These are phyloP conservation scores for Astragalus glycyphyllos DNA, from an alignment of 306 rosid genomes.

Conservation along the genomic window DNA sequence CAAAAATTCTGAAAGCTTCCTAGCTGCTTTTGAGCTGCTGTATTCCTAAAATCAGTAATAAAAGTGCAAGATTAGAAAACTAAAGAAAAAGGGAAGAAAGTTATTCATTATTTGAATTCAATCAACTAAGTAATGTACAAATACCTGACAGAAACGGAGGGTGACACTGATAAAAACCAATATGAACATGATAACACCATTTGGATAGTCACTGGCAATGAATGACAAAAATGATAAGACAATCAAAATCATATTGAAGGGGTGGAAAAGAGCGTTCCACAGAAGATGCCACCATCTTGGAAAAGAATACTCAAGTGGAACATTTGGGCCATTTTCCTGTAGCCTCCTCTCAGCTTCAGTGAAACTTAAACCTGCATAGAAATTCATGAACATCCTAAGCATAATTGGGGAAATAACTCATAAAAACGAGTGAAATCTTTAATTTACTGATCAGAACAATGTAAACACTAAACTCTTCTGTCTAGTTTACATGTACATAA, in stretches of 20 bases:
- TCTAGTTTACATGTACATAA: conserved; percentile 2
- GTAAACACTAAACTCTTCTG: background rate
- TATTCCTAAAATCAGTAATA: conserved; percentile 57
- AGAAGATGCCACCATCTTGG: conserved; percentile 82
- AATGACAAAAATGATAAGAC: conserved; percentile 71
- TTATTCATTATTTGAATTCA: background rate
- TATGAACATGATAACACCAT: conserved; percentile 76
- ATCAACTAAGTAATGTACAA: conserved; percentile 12
- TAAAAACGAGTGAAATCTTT: background rate
- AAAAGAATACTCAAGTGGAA: conserved; percentile 62
- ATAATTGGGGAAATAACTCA: background rate
- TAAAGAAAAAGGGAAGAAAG: background rate
- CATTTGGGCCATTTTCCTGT: conserved; percentile 77
- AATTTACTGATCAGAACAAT: background rate
- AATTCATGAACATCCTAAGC: conserved; percentile 28
- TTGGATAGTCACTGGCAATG: conserved; percentile 61
- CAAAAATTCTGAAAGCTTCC: conserved; percentile 73
- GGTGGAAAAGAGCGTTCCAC: conserved; percentile 80
- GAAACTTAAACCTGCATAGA: conserved; percentile 73
- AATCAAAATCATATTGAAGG: conserved; percentile 77
- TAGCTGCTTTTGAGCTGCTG: conserved; percentile 87
- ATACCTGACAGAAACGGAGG: conserved; percentile 83
- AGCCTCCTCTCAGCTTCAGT: conserved; percentile 78
- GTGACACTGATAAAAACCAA: conserved; percentile 77
- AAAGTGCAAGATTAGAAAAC: conserved; percentile 12